These are phyloP conservation scores for Zygotorulaspora mrakii DNA, from an alignment of 1,139 yeast species.

Conservation along the genomic window DNA sequence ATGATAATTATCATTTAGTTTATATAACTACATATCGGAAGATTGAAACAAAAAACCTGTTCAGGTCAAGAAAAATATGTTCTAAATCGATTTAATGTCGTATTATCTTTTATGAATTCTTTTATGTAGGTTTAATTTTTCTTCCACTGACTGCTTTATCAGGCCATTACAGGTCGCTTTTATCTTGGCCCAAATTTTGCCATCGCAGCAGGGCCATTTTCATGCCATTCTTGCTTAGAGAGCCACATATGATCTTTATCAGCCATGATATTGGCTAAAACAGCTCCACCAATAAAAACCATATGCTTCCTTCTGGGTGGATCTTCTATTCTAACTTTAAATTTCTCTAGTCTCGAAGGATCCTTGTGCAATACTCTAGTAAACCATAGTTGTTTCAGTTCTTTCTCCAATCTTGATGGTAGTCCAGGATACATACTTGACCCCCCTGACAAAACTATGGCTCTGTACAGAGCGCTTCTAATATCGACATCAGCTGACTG, in stretches of 20 bases:
- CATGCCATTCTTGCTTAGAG: slow-evolving; percentile 95
- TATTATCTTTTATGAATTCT: slow-evolving; percentile 4
- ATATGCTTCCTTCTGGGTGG: slow-evolving; percentile 99
- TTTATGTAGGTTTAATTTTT: no score
- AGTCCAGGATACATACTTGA: slow-evolving; percentile 98
- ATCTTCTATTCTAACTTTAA: slow-evolving; percentile 94
- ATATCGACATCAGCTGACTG: slow-evolving; percentile 94
- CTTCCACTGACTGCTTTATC: not conserved
- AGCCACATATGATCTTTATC: slow-evolving; percentile 99
- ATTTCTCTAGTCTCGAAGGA: slow-evolving; percentile 80
- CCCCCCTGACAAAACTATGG: slow-evolving; percentile 94
- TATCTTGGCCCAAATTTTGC: slow-evolving; percentile 90
- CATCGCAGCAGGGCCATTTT: slow-evolving; percentile 83
- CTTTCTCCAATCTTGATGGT: slow-evolving; percentile 93
- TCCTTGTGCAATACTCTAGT: slow-evolving; percentile 84
- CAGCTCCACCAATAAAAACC: slow-evolving; percentile 99
- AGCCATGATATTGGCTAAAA: slow-evolving; percentile 95
- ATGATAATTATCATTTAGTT: no score
- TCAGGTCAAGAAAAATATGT: no score
- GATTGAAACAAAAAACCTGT: no score
- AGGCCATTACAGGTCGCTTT: slow-evolving; percentile 9
- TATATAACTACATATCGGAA: no score
- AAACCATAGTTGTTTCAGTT: slow-evolving; percentile 93
- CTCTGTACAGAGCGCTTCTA: slow-evolving; percentile 81
- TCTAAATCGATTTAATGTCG: no score